Evolutionary conservation across 108 stramenopile species (phyloP).

Genomic region (Phaeodactylum tricornutum): DNA sequence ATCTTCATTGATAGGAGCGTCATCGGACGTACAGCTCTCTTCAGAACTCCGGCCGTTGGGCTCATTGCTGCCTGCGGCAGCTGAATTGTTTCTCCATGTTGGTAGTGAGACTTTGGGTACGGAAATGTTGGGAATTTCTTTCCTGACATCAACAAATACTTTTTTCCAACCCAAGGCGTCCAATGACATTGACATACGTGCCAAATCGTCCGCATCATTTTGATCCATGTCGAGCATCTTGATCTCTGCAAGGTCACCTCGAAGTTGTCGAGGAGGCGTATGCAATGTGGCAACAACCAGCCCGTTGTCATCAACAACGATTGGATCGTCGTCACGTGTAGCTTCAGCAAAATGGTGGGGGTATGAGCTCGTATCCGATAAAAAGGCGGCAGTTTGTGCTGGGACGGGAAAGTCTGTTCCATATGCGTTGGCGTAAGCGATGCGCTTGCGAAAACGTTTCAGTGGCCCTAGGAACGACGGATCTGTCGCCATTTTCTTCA

Average conservation of each 20-base stretch:
- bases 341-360: slow-evolving; percentile 36
- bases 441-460: slow-evolving; percentile 49
- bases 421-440: slow-evolving; percentile 85
- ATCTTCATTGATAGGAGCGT: not conserved
- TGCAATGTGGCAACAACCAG: slow-evolving; percentile 17
- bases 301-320: slow-evolving; percentile 6
- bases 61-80: slow-evolving; percentile 20
- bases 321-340: not conserved
- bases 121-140: slow-evolving; percentile 33
- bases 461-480: slow-evolving; percentile 46
- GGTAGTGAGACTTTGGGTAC: slow-evolving; percentile 30
- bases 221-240: not conserved
- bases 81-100: slow-evolving; percentile 7
- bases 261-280: slow-evolving; percentile 12
- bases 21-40: not conserved
- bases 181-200: slow-evolving; percentile 53
- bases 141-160: slow-evolving; percentile 74
- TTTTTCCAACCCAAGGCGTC: slow-evolving; percentile 84
- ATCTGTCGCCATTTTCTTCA: slow-evolving; percentile 11
- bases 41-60: not conserved
- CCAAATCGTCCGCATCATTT: slow-evolving; percentile 14
- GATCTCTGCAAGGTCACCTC: not conserved
- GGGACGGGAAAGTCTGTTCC: slow-evolving; percentile 85
- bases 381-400: slow-evolving; percentile 68
- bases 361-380: slow-evolving; percentile 36